Conservation (phyloP, 441 rosid species). For the Syzygium malaccense region DNA sequence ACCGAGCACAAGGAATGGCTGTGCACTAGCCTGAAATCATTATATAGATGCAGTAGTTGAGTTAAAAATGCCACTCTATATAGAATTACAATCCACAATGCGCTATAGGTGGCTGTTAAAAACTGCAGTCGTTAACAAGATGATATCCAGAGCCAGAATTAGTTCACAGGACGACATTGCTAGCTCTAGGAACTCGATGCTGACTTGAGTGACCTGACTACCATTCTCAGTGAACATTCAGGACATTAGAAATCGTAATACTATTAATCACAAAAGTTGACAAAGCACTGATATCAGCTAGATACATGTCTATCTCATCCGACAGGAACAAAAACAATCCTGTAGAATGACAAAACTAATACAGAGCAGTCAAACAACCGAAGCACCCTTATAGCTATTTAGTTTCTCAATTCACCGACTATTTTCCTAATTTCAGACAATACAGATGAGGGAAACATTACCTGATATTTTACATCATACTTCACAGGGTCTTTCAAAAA, state of each 20-base stretch:
- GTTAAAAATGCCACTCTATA: neutral
- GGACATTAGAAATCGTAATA: neutral
- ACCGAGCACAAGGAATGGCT: conserved; percentile 90
- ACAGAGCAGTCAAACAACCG: neutral
- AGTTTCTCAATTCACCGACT: neutral
- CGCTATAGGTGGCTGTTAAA: neutral
- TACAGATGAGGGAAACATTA: conserved; percentile 2
- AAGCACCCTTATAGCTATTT: neutral
- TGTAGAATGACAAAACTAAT: neutral
- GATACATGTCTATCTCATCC: neutral
- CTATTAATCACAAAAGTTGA: neutral
- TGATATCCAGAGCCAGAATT: neutral
- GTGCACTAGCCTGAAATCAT: conserved; percentile 77
- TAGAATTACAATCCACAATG: neutral
- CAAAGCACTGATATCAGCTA: neutral
- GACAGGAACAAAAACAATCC: neutral
- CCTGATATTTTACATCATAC: conserved; percentile 96
- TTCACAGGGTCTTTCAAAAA: conserved; percentile 94
- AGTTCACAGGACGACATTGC: neutral
- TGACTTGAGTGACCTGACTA: neutral
- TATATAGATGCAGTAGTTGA: neutral
- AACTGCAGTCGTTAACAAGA: neutral
- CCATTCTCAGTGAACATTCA: neutral
- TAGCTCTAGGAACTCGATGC: neutral
- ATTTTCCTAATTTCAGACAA: neutral